Percentiles rank a stretch among this genome's conserved stretches.
phyloP scores from a whole-genome alignment of 148 eudicot genomes.

The Rheum nobile region DNA sequence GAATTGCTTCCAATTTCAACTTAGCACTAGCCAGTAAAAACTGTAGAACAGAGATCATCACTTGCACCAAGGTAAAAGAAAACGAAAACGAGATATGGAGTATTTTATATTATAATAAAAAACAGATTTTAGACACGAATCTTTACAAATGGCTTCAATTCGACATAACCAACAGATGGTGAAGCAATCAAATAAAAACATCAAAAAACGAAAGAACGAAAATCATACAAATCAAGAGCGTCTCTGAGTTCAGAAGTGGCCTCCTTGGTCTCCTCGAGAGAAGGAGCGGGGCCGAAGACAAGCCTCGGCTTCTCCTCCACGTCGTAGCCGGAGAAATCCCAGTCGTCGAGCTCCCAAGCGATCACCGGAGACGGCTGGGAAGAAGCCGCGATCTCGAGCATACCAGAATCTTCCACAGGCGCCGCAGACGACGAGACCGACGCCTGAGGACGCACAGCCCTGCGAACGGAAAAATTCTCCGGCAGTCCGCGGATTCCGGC shows the following conservation, averaged over 20 bases:
- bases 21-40: too few species aligned
- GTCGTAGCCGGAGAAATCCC: constrained; percentile 47
- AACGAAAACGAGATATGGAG: too few species aligned
- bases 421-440: constrained; percentile 14
- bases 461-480: constrained; percentile 19
- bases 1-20: too few species aligned
- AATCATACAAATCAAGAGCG: constrained; percentile 39
- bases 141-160: neutral
- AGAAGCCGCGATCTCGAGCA: constrained; percentile 2
- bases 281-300: constrained; percentile 67
- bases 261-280: constrained; percentile 50
- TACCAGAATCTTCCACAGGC: constrained; percentile 15
- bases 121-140: too few species aligned
- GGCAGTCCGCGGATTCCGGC: constrained; percentile 23
- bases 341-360: constrained; percentile 46
- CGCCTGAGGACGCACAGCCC: constrained; percentile 11
- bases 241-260: constrained; percentile 60
- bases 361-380: constrained; percentile 19
- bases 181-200: neutral
- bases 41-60: too few species aligned
- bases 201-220: neutral
- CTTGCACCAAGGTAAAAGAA: too few species aligned
- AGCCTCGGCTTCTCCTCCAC: constrained; percentile 43
- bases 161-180: neutral
- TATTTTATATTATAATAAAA: too few species aligned